A percentile compares a stretch with the other conserved stretches of the same genome.
These are phyloP conservation scores for Aspergillus oerlinghausenensis DNA, from an alignment of 2,329 filamentous ascomycete species.

Conservation along the genomic window DNA sequence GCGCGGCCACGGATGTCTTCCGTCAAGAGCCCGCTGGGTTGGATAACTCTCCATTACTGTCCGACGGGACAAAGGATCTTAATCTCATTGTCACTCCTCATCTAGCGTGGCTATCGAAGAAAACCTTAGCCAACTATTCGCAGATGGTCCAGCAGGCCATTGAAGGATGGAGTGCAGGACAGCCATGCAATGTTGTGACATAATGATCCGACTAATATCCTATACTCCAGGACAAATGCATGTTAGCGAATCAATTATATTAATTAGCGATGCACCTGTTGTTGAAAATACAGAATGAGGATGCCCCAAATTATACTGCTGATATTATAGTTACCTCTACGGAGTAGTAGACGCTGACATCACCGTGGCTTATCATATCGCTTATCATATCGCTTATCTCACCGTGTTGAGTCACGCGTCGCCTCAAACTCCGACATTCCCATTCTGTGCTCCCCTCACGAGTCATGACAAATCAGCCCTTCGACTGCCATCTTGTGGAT, in stretches of 20 bases:
- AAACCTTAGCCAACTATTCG: slow-evolving; percentile 45
- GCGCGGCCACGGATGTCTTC: slow-evolving; percentile 51
- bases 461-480: neutral
- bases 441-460: neutral
- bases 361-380: neutral
- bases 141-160: slow-evolving; percentile 44
- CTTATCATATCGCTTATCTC: neutral
- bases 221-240: neutral
- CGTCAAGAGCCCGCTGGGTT: slow-evolving; percentile 44
- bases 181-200: slow-evolving; percentile 16
- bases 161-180: slow-evolving; percentile 41
- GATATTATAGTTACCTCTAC: no score
- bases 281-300: neutral
- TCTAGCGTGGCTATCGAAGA: slow-evolving; percentile 50
- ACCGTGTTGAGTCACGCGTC: neutral
- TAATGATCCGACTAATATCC: neutral
- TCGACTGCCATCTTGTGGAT: neutral
- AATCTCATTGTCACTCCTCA: slow-evolving; percentile 52
- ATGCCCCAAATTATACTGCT: neutral
- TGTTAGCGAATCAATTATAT: neutral
- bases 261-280: neutral
- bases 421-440: neutral
- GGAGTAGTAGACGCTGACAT: neutral
- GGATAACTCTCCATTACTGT: slow-evolving; percentile 41
- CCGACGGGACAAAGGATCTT: slow-evolving; percentile 41